phyloP scores from a whole-genome alignment of 352 stramenopile genomes.

The Phytophthora crassamura region DNA sequence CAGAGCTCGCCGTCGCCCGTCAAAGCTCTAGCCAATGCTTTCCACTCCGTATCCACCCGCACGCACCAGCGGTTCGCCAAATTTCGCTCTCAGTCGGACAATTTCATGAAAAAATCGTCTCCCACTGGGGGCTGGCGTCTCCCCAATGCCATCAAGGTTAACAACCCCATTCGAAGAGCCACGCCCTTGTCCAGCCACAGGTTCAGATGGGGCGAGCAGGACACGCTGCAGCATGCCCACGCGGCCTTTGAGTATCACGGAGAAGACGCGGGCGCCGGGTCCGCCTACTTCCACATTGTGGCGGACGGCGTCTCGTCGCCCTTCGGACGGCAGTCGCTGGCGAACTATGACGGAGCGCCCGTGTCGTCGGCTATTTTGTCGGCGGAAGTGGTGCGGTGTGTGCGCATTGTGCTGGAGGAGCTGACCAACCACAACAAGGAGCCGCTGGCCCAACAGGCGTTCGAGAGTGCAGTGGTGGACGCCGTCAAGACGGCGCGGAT shows the following conservation, averaged over 20 bases:
- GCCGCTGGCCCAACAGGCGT: constrained; percentile 41
- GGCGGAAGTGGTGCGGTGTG: constrained; percentile 54
- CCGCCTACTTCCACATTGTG: constrained; percentile 79
- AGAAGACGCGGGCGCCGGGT: constrained; percentile 70
- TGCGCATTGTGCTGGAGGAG: constrained; percentile 58
- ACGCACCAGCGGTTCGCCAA: constrained; percentile 51
- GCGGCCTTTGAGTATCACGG: constrained; percentile 60
- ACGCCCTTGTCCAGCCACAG: constrained; percentile 9
- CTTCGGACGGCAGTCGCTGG: constrained; percentile 50
- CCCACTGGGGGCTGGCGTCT: constrained; percentile 35
- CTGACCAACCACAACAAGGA: constrained; percentile 61
- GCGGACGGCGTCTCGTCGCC: constrained; percentile 77
- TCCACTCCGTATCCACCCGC: constrained; percentile 47
- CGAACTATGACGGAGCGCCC: constrained; percentile 27
- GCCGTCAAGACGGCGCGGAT: constrained; percentile 63
- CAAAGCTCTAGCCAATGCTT: constrained; percentile 47
- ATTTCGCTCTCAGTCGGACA: constrained; percentile 50
- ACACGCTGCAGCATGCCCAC: constrained; percentile 52
- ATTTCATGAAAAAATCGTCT: constrained; percentile 43
- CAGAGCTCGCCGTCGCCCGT: constrained; percentile 34
- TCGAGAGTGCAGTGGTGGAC: constrained; percentile 63
- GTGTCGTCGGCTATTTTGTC: constrained; percentile 72
- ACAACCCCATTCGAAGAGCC: constrained; percentile 29
- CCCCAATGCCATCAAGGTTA: constrained; percentile 35
- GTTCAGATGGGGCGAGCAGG: constrained; percentile 41